phyloP scores from a whole-genome alignment of 768 basidiomycete species.

The Pholiota conissans region DNA sequence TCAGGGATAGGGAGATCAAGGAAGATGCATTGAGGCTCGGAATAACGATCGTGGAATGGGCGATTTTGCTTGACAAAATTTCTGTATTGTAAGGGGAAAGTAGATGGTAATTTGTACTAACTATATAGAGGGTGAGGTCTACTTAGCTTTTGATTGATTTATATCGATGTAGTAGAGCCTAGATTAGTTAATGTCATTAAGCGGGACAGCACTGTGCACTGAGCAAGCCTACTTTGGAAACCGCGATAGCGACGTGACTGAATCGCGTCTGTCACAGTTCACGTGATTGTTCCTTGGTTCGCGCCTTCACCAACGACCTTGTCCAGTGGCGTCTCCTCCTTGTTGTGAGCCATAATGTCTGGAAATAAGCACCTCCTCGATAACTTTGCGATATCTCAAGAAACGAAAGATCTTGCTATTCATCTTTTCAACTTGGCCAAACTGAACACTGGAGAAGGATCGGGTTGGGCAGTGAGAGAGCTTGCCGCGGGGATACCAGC shows the following conservation, averaged over 20 bases:
- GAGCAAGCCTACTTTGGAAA: too few relatives aligned
- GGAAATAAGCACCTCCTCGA: neutral
- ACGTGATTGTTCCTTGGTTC: neutral
- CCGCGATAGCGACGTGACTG: constrained; percentile 1
- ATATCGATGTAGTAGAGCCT: neutral
- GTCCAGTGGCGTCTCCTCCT: neutral
- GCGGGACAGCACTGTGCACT: too few relatives aligned
- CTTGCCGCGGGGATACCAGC: neutral
- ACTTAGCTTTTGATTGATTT: neutral
- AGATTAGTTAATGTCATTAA: too few relatives aligned
- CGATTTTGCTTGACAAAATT: constrained; percentile 69
- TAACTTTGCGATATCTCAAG: neutral
- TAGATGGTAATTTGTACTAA: neutral
- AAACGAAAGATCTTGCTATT: neutral
- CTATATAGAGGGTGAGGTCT: neutral
- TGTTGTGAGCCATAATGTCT: neutral
- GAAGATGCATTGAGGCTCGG: constrained; percentile 69
- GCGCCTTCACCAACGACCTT: neutral
- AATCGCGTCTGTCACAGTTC: neutral
- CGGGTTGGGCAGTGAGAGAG: neutral
- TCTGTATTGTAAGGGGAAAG: constrained; percentile 35
- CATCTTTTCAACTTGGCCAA: constrained; percentile 7
- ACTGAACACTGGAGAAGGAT: neutral
- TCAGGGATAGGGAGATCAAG: constrained; percentile 66
- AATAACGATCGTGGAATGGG: constrained; percentile 77